Evolutionary conservation across 306 rosid species (phyloP), one percentile per base, ranked within the genome.

Genomic region (Vigna angularis): DNA sequence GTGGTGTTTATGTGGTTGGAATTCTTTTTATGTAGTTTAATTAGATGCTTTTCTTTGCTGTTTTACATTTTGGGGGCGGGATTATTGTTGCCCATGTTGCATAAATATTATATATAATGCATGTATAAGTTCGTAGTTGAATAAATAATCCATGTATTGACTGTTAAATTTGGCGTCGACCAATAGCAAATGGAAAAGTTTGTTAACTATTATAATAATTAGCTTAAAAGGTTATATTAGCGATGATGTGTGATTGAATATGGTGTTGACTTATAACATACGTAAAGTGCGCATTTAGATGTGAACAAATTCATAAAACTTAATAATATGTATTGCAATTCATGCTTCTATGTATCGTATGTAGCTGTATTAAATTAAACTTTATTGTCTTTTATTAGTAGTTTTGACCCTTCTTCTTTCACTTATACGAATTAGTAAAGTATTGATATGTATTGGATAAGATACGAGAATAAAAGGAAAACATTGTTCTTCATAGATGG

Each of bases 31-130:
- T 18, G 1, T 53, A 7, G 22, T 18, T 17, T 53, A 53, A 2
- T 53, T 53, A 17, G 4, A 17, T 12, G 42, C 30, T 3, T 63
- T 20, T 72, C 56, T 75, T 80, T 57, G 20, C 22, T 72, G 38
- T 57, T 66, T 73, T 64, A 24, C 38, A 68, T 75, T 40, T 7
- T 32, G 17, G 38, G 70, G 9, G 26, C 12, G 16, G 24, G 20
- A 9, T 73, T 84, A 7, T 49, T 28, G 18, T 32, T 64, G n/a
- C 32, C 32, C 10, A 9, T 22, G 14, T 20, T 55, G 30, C 15
- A 20, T 20, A 20, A 5, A 9, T 55, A 9, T 24, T 18, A 20
- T n/a, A 55, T 11, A 20, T 4, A 1, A 55, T 53, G 18, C 28
- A 2, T 18, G 28, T 6, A 51, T 51, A n/a, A n/a, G 24, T 16